Conservation (phyloP, 2,329 filamentous ascomycete genomes). For the Penicillium sclerotigenum region DNA sequence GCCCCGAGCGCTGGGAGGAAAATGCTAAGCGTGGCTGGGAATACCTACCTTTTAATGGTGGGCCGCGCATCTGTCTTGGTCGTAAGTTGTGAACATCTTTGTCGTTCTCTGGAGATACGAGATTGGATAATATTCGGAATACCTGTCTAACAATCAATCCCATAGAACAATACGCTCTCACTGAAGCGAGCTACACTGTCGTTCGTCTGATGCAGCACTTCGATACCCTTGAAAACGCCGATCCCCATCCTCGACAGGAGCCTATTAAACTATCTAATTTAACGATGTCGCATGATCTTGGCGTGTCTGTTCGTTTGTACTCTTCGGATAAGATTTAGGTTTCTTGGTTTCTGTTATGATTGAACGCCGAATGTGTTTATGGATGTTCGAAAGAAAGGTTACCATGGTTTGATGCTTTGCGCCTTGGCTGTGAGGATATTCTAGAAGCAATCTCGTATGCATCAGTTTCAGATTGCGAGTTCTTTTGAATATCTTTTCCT, state of each 20-base stretch:
- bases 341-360: background rate
- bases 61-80: conserved; percentile 41
- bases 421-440: background rate
- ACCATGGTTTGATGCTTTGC: background rate
- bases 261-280: conserved; percentile 32
- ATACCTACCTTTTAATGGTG: conserved; percentile 41
- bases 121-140: background rate
- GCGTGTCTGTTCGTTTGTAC: conserved; percentile 29
- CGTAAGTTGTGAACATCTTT: conserved; percentile 26
- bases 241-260: conserved; percentile 26
- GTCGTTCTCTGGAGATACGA: background rate
- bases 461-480: too few species aligned
- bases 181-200: conserved; percentile 42
- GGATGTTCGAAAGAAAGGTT: background rate
- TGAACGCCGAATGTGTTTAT: background rate
- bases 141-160: background rate
- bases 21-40: conserved; percentile 36
- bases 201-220: conserved; percentile 40
- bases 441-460: background rate
- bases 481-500: too few species aligned
- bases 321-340: conserved; percentile 9
- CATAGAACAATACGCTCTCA: conserved; percentile 44
- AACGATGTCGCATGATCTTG: conserved; percentile 33
- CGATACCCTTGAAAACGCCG: conserved; percentile 36
- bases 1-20: conserved; percentile 51